Percentiles rank a stretch among this genome's conserved stretches.
Conservation (phyloP, 2,329 filamentous ascomycete genomes). For the Falciphora oryzae region DNA sequence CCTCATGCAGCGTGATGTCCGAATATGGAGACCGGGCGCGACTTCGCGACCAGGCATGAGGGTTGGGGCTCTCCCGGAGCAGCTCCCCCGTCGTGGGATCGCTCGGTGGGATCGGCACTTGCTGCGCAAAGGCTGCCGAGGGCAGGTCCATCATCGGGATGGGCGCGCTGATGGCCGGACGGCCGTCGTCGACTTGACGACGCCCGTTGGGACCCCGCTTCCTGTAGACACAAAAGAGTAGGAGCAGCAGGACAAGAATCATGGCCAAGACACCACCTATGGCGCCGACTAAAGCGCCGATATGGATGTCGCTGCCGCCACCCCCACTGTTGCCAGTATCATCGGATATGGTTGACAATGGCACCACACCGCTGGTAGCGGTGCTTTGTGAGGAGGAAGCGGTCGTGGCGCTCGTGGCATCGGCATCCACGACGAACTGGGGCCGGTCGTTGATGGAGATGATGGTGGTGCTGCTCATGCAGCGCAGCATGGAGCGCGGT, state of each 20-base stretch:
- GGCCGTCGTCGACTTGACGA: too few species aligned
- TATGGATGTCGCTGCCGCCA: not conserved
- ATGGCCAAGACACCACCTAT: not conserved
- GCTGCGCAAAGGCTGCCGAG: too few species aligned
- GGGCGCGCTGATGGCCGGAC: not conserved
- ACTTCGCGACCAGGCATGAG: not conserved
- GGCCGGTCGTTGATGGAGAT: constrained; percentile 30
- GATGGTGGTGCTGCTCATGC: constrained; percentile 22
- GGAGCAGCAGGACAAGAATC: not conserved
- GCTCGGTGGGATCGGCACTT: not conserved
- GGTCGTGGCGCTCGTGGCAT: not conserved
- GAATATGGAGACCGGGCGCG: not conserved
- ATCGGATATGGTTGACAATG: not conserved
- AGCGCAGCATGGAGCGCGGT: constrained; percentile 30
- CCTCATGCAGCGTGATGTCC: not conserved
- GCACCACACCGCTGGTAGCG: not conserved
- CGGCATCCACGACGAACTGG: constrained; percentile 26
- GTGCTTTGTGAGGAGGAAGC: not conserved
- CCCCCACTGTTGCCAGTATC: too few species aligned
- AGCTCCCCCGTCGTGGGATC: not conserved
- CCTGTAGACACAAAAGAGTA: not conserved
- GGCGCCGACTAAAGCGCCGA: not conserved
- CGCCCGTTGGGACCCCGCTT: not conserved
- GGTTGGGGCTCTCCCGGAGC: too few species aligned
- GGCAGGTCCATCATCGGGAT: not conserved